These are phyloP conservation scores for Xylariaceae sp. DNA, from an alignment of 2,329 filamentous ascomycete genomes.

Conservation along the genomic window DNA sequence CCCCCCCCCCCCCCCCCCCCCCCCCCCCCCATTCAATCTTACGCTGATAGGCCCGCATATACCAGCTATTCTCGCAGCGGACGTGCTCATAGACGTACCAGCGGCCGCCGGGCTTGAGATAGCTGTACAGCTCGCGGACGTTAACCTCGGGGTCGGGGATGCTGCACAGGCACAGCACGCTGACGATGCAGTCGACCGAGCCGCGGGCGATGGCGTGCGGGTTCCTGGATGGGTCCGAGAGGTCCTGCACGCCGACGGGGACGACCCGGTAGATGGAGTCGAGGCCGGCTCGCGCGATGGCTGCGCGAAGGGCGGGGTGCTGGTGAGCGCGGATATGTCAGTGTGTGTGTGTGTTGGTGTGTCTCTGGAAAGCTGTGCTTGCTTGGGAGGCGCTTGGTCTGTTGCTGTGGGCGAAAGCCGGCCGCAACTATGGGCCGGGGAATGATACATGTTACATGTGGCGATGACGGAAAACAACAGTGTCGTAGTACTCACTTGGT, in stretches of 20 bases:
- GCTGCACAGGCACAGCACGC: slow-evolving; percentile 58
- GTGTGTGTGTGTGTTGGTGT: no score
- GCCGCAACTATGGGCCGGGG: no score
- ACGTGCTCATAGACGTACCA: slow-evolving; percentile 65
- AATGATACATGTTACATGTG: no score
- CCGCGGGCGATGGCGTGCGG: slow-evolving; percentile 42
- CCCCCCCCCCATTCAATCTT: no score
- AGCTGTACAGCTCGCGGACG: slow-evolving; percentile 49
- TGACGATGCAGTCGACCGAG: slow-evolving; percentile 56
- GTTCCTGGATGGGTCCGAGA: slow-evolving; percentile 37
- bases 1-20: no score
- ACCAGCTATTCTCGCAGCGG: slow-evolving; percentile 31
- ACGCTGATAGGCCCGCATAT: slow-evolving; percentile 48
- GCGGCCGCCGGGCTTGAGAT: slow-evolving; percentile 56
- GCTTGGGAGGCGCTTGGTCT: no score
- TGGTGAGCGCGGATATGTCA: no score
- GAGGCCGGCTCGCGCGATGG: slow-evolving; percentile 48
- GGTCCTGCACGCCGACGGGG: slow-evolving; percentile 56
- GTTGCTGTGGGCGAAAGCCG: no score
- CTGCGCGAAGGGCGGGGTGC: slow-evolving; percentile 41
- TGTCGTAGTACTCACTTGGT: slow-evolving; percentile 26
- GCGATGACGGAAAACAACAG: no score
- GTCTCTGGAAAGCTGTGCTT: no score
- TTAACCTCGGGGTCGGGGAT: slow-evolving; percentile 57
- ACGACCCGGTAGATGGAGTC: slow-evolving; percentile 53